Conservation (phyloP, 805 yeast species). For the Metschnikowia sp. region DNA sequence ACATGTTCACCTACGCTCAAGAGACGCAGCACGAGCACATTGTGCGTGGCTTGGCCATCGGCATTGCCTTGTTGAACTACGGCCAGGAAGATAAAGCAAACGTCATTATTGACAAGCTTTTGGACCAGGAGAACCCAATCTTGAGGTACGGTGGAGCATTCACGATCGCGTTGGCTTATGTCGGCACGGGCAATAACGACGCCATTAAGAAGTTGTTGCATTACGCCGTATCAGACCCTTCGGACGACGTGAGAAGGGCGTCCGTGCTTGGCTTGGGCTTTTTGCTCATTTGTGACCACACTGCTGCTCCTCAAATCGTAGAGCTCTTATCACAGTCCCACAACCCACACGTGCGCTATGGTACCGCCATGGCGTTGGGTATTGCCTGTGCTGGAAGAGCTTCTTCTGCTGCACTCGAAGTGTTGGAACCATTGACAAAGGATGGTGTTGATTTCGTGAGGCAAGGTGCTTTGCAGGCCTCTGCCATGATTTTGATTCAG, state of each 20-base stretch:
- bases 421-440: slow-evolving; percentile 85
- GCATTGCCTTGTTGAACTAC: slow-evolving; percentile 80
- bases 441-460: slow-evolving; percentile 97
- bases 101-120: slow-evolving; percentile 56
- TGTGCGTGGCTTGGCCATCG: slow-evolving; percentile 87
- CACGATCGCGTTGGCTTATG: slow-evolving; percentile 91
- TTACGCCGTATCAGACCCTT: slow-evolving; percentile 93
- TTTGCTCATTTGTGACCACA: slow-evolving; percentile 82
- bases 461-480: slow-evolving; percentile 93
- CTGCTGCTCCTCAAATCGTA: slow-evolving; percentile 92
- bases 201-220: slow-evolving; percentile 87
- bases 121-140: slow-evolving; percentile 73
- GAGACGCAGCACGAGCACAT: slow-evolving; percentile 96
- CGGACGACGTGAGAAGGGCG: slow-evolving; percentile 95
- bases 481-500: slow-evolving; percentile 84
- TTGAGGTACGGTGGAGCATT: slow-evolving; percentile 95
- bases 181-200: slow-evolving; percentile 88
- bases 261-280: slow-evolving; percentile 91
- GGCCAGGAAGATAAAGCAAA: slow-evolving; percentile 85
- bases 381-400: slow-evolving; percentile 96
- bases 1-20: slow-evolving; percentile 86
- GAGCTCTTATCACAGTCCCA: slow-evolving; percentile 90
- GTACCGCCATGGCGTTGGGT: slow-evolving; percentile 96
- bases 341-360: slow-evolving; percentile 97
- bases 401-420: slow-evolving; percentile 81